Percentiles rank a stretch among this genome's conserved stretches.
phyloP scores from a whole-genome alignment of 257 asterid species.

The Buddleja alternifolia region DNA sequence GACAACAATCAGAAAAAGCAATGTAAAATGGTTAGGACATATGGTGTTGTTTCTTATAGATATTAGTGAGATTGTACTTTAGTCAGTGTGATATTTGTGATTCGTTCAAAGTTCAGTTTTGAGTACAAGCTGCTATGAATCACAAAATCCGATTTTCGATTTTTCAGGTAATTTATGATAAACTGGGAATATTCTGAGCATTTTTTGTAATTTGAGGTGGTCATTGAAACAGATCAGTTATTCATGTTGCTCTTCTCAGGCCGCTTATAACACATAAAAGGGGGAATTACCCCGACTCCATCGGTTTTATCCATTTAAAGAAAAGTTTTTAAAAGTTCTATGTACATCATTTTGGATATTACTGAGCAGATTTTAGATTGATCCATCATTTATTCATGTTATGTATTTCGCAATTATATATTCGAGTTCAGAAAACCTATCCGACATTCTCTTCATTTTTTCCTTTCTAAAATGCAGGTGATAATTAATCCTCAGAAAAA shows the following conservation, averaged over 20 bases:
- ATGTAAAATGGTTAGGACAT: slow-evolving; percentile 17
- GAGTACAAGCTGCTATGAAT: not conserved
- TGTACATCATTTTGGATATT: not conserved
- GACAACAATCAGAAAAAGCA: not conserved
- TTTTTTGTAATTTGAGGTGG: slow-evolving; percentile 24
- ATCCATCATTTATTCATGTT: not conserved
- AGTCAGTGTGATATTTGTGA: slow-evolving; percentile 4
- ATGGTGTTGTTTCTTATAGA: not conserved
- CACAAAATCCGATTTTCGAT: not conserved
- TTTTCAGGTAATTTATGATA: slow-evolving; percentile 1
- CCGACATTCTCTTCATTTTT: not conserved
- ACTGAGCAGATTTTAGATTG: not conserved
- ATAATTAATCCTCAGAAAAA: slow-evolving; percentile 33
- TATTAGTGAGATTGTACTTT: slow-evolving; percentile 13
- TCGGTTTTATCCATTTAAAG: not conserved
- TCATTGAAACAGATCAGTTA: slow-evolving; percentile 18
- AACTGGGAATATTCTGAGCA: slow-evolving; percentile 3
- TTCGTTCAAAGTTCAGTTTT: not conserved
- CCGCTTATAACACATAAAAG: not conserved
- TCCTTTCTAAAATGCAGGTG: slow-evolving; percentile 31
- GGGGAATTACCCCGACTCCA: not conserved
- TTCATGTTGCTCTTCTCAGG: not conserved
- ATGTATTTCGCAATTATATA: not conserved
- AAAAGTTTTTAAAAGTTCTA: not conserved
- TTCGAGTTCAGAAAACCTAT: not conserved